These are phyloP conservation scores for Haematococcus sp. DNA, from an alignment of 139 green algal species.

Conservation along the genomic window DNA sequence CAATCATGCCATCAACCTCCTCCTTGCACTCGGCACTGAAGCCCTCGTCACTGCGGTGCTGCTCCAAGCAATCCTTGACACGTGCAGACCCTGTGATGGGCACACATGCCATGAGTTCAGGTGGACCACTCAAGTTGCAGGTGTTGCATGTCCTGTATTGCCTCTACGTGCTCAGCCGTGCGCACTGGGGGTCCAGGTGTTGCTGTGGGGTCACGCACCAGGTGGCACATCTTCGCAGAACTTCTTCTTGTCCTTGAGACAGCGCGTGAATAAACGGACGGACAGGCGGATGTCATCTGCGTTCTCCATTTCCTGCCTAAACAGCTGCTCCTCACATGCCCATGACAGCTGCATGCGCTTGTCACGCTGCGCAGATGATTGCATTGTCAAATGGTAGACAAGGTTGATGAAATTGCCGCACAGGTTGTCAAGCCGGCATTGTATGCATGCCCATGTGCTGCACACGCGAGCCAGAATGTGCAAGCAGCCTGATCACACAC, in stretches of 20 bases:
- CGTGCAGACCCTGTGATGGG: constrained; percentile 35
- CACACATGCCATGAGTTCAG: too few relatives aligned
- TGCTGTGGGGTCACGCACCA: constrained; percentile 13
- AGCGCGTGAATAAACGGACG: constrained; percentile 53
- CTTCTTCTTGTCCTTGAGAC: constrained; percentile 63
- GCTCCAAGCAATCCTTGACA: constrained; percentile 77
- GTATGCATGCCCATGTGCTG: background rate
- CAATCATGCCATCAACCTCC: constrained; percentile 58
- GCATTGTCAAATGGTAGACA: background rate
- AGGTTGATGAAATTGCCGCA: background rate
- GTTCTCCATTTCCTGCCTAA: constrained; percentile 80
- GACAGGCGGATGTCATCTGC: constrained; percentile 78
- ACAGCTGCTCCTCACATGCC: constrained; percentile 78
- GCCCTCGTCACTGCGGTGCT: constrained; percentile 42
- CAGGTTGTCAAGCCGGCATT: background rate
- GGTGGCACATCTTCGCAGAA: constrained; percentile 68
- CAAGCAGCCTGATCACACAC: constrained; percentile 27
- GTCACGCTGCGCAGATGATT: constrained; percentile 36
- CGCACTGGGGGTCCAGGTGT: too few relatives aligned
- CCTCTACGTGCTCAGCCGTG: too few relatives aligned
- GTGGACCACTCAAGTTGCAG: too few relatives aligned
- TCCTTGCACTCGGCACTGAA: constrained; percentile 52
- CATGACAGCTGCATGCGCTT: constrained; percentile 52
- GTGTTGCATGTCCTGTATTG: too few relatives aligned
- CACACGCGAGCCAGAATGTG: too few relatives aligned